Evolutionary conservation across 345 rosid genomes (phyloP).

Genomic region (Pistacia atlantica): DNA sequence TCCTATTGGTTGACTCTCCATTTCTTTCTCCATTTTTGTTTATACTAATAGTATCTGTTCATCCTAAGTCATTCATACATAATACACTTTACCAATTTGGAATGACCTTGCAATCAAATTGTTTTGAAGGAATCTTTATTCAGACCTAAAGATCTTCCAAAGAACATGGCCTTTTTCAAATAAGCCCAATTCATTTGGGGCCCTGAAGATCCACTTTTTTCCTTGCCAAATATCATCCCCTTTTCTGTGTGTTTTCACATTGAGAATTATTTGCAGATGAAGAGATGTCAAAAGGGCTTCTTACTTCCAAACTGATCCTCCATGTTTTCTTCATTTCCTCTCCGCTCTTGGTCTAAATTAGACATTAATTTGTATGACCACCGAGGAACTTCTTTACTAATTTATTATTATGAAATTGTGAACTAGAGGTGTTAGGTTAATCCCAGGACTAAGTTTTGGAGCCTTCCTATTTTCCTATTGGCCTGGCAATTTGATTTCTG

Average conservation of each 20-base stretch:
- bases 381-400: too few species aligned
- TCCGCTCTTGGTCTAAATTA: too few species aligned
- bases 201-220: too few species aligned
- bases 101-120: neutral
- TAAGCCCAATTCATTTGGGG: too few species aligned
- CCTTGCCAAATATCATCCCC: too few species aligned
- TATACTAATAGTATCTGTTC: neutral
- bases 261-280: too few species aligned
- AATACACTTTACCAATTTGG: neutral
- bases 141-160: neutral
- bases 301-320: too few species aligned
- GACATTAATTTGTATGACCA: too few species aligned
- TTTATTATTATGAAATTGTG: neutral
- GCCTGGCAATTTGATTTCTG: neutral
- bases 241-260: too few species aligned
- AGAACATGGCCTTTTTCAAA: too few species aligned
- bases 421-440: neutral
- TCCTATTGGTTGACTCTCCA: neutral
- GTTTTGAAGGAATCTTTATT: constrained; percentile 11
- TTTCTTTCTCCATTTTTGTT: neutral
- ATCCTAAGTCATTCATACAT: neutral
- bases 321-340: too few species aligned
- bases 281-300: too few species aligned
- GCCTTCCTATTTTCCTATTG: neutral
- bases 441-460: neutral